Evolutionary conservation across 768 basidiomycete species (phyloP).

Genomic region (Podaxis mareebaensis): DNA sequence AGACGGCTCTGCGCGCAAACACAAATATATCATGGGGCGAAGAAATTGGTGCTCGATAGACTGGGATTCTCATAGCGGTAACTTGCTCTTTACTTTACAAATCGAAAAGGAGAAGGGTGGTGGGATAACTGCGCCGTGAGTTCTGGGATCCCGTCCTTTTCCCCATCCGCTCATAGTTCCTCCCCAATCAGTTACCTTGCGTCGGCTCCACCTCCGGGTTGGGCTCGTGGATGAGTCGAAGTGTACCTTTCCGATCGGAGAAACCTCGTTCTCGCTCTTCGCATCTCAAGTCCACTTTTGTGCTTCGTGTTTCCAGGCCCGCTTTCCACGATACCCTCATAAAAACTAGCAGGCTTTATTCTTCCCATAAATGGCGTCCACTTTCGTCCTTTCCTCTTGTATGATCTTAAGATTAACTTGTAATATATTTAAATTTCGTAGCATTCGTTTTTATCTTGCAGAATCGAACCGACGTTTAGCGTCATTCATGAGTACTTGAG

Average conservation of each 20-base stretch:
- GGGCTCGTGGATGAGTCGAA: slow-evolving; percentile 4
- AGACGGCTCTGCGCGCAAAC: slow-evolving; percentile 72
- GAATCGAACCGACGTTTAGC: too few species aligned
- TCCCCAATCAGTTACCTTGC: slow-evolving; percentile 2
- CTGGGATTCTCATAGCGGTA: slow-evolving; percentile 57
- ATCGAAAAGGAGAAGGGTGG: slow-evolving; percentile 83
- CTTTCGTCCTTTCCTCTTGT: neutral
- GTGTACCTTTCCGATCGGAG: neutral
- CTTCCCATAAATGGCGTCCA: neutral
- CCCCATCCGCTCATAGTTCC: neutral
- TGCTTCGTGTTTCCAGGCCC: neutral
- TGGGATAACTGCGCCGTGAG: slow-evolving; percentile 81
- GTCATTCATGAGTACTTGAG: too few species aligned
- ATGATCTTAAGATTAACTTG: neutral
- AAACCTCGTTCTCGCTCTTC: neutral
- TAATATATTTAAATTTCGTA: neutral
- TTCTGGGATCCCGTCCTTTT: neutral
- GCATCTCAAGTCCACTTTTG: neutral
- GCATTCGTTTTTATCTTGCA: too few species aligned
- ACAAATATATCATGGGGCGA: slow-evolving; percentile 81
- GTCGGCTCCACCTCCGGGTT: slow-evolving; percentile 8
- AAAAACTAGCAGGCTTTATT: neutral
- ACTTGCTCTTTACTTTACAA: slow-evolving; percentile 79
- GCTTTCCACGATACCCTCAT: too few species aligned
- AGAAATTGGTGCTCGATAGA: slow-evolving; percentile 85